Evolutionary conservation across 495 filamentous ascomycete genomes (phyloP), one percentile per base, ranked within the genome.

Genomic region (Neurospora terricola): DNA sequence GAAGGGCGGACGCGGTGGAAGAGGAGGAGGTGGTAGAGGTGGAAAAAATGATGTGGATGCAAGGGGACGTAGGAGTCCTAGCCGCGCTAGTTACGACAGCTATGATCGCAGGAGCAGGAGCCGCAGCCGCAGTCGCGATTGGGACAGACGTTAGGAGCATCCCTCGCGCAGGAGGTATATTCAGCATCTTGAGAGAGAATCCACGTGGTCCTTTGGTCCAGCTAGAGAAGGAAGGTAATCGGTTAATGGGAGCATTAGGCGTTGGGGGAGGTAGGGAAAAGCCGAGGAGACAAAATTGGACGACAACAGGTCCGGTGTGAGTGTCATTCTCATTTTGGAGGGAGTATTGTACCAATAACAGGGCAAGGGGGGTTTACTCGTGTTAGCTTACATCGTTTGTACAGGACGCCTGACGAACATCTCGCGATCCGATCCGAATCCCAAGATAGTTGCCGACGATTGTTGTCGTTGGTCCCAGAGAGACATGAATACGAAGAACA

Each of bases 41-140:
- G 80, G 77, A 74, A 76, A 76, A 73, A 82, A 77, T 21, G 81
- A 77, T 30, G 54, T 66, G 54, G 80, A 80, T 72, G 81, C 80
- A 42, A 79, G 75, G 77, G 69, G 81, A 73, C 82, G 87, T 72
- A 83, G 91, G 74, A 93, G 88, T 73, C 85, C 86, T 14, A 91
- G 89, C 77, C 89, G 89, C 74, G 87, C 82, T 72, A 90, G 89
- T 74, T 90, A 89, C 76, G 87, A 86, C 68, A 80, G 79, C 72
- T 75, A 78, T n/a, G 79, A 75, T 48, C 72, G 79, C 23, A 76
- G 77, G 18, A 78, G 76, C 42, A 70, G 78, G 10, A 80, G 77
- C 73, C 77, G 75, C 30, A 77, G 78, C 54, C 75, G 76, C 68
- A 78, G 76, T 38, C 71, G 78, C 12, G 78, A 77, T 4, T 59